Conservation (phyloP, 2,329 filamentous ascomycete genomes). For the Aspergillus sp. region DNA sequence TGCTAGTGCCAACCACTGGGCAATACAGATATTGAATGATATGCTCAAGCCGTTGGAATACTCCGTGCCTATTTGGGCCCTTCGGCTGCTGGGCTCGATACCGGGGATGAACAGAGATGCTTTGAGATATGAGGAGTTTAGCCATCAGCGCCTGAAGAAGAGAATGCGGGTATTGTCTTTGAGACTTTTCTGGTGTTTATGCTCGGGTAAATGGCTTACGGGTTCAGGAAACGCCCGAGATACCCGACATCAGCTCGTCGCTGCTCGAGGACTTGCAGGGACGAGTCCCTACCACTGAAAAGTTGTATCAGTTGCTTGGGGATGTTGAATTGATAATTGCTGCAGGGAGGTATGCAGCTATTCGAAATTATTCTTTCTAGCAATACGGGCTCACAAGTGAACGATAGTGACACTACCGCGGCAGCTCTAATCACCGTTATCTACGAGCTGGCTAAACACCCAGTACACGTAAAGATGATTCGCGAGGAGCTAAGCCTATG, state of each 20-base stretch:
- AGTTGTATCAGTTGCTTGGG: background rate
- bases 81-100: background rate
- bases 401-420: conserved; percentile 10
- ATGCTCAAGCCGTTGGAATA: background rate
- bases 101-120: background rate
- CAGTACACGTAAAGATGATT: background rate
- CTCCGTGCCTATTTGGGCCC: background rate
- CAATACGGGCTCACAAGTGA: background rate
- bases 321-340: conserved; percentile 1
- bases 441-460: conserved; percentile 3
- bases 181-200: background rate
- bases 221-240: background rate
- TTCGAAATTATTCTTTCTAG: too few relatives aligned
- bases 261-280: background rate
- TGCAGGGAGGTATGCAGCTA: background rate
- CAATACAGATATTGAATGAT: background rate
- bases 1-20: background rate
- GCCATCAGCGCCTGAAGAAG: background rate
- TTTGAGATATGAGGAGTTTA: background rate
- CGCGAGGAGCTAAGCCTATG: background rate
- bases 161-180: background rate
- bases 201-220: background rate
- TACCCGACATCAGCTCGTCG: background rate
- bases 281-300: background rate
- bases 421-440: background rate